A percentile compares a stretch with the other conserved stretches of the same genome.
Evolutionary conservation across 306 rosid genomes (phyloP).

Genomic region (Prunus fruticosa): DNA sequence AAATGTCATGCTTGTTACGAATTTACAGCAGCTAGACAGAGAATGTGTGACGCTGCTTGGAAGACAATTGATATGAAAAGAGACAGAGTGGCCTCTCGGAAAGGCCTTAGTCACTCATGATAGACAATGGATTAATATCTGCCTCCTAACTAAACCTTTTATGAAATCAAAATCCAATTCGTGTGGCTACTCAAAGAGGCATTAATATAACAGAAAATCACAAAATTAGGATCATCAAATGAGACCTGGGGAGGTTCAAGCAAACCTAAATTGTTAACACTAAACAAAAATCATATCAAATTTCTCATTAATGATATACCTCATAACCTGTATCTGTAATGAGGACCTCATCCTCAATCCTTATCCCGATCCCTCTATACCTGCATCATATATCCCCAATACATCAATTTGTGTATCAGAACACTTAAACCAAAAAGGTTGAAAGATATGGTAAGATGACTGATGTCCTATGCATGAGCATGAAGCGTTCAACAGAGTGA

Average conservation of each 20-base stretch:
- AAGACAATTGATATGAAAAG: neutral
- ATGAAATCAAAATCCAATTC: constrained; percentile 1
- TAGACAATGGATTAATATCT: neutral
- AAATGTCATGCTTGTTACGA: neutral
- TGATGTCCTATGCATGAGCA: constrained; percentile 2
- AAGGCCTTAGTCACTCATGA: neutral
- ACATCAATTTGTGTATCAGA: constrained; percentile 11
- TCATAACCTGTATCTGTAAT: constrained; percentile 72
- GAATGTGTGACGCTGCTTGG: neutral
- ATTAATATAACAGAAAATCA: neutral
- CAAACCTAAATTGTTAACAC: neutral
- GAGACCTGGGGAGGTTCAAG: neutral
- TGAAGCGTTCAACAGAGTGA: neutral
- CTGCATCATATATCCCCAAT: constrained; percentile 39
- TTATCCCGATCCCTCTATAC: constrained; percentile 72
- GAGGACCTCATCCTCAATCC: constrained; percentile 92
- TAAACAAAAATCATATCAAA: neutral
- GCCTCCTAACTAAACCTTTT: neutral
- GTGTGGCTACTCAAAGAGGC: constrained; percentile 1
- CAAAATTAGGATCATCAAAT: neutral
- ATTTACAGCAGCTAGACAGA: neutral
- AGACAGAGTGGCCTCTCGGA: neutral
- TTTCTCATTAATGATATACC: constrained; percentile 28
- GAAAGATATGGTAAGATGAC: neutral
- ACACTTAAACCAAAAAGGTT: constrained; percentile 29